Percentiles rank a stretch among this genome's conserved stretches.
Evolutionary conservation across 2,329 filamentous ascomycete species (phyloP).

Genomic region (Sporothrix pseudoabietina): DNA sequence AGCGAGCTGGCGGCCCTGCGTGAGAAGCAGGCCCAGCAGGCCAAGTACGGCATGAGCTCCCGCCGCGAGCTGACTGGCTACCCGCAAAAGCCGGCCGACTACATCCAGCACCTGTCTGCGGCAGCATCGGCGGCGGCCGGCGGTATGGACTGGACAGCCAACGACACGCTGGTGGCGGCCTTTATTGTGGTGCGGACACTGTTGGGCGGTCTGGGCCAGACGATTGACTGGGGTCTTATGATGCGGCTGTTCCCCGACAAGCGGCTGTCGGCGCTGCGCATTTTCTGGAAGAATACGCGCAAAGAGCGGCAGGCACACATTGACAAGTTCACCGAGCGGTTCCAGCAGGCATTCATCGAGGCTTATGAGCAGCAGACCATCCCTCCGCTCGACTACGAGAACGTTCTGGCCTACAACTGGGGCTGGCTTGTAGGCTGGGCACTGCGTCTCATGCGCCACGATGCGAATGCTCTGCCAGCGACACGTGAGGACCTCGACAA

Average conservation of each 20-base stretch:
- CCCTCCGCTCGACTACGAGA: conserved; percentile 63
- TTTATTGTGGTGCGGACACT: conserved; percentile 61
- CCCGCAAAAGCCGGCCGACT: conserved; percentile 42
- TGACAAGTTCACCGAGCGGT: conserved; percentile 60
- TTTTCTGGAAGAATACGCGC: conserved; percentile 57
- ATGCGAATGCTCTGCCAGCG: conserved; percentile 53
- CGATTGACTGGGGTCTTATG: conserved; percentile 63
- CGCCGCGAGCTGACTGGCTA: conserved; percentile 42
- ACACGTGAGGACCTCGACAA: conserved; percentile 50
- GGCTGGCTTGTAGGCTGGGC: conserved; percentile 66
- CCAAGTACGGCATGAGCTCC: conserved; percentile 39
- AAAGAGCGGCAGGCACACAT: conserved; percentile 57
- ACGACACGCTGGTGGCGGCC: conserved; percentile 55
- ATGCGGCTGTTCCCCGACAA: conserved; percentile 58
- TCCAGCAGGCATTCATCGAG: conserved; percentile 65
- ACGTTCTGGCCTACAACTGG: conserved; percentile 70
- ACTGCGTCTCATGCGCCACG: conserved; percentile 52
- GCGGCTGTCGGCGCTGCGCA: conserved; percentile 54
- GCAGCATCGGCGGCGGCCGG: neutral
- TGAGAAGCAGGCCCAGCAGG: conserved; percentile 27
- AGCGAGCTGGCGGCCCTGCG: neutral
- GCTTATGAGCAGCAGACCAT: conserved; percentile 67
- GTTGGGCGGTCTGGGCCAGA: conserved; percentile 61
- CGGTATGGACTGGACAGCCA: conserved; percentile 46
- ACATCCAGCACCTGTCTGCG: conserved; percentile 36